Evolutionary conservation across 768 basidiomycete genomes (phyloP), one percentile per base, ranked within the genome.

Genomic region (Hortiboletus flavorubellus): DNA sequence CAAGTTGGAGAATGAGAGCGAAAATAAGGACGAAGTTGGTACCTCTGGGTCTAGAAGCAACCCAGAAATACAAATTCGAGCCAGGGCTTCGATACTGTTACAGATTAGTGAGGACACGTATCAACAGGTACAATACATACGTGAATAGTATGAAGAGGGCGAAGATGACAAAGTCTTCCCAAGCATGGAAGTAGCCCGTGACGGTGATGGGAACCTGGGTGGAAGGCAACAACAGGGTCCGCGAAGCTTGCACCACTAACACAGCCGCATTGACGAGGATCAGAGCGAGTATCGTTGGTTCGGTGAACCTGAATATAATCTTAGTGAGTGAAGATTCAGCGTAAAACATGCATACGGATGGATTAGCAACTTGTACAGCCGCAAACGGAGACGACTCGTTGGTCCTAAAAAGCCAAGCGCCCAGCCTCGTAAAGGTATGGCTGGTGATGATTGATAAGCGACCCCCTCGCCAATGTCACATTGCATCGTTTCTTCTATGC

Each of bases 131-230:
- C 5, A 10, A 37, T 5, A 60, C 62, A 64, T 73, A 88, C 89
- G 93, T 93, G 78, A 93, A 98, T 62, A 91, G 64, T 55, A 86
- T 72, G 72, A 98, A 98, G 51, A 98, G 73, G 18, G 65, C 80
- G 68, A 98, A 91, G n/a, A 98, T 75, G 18, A 78, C 84, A 64
- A 82, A 87, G 70, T 98, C 95, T 64, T 94, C 92, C 95, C 95
- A 98, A 12, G 72, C 60, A 55, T 87, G 83, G 73, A 98, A 97
- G 74, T 89, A 98, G 8, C 93, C 93, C 46, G 66, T 71, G 21
- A 80, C 74, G 37, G 80, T 77, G 8, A 79, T 69, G 10, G 76
- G 67, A 2, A 68, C 63, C 73, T 71, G 40, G 69, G 66, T n/a
- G 73, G 73, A 37, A n/a, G 81, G 72, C 4, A 87, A 73, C 18